These are phyloP conservation scores for Diaporthe citrichinensis DNA, from an alignment of 2,329 filamentous ascomycete genomes.

Conservation along the genomic window DNA sequence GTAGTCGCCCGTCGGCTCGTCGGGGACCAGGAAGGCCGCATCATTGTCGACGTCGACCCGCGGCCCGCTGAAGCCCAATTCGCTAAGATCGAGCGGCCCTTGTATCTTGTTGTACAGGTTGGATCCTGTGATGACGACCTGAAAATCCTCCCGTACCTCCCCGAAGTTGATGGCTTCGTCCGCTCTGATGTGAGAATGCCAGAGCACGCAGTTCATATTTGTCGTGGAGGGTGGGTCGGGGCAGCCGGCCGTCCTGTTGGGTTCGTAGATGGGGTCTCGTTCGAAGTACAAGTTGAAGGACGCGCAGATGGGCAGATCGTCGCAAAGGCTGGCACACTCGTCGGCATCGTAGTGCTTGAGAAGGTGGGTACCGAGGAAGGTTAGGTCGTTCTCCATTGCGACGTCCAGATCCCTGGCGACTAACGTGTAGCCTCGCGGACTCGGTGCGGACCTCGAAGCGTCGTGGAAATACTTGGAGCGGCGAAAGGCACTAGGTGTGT, in stretches of 20 bases:
- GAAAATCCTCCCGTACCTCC: conserved; percentile 21
- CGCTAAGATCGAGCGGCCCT: neutral
- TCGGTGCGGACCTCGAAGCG: neutral
- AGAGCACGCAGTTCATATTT: conserved; percentile 39
- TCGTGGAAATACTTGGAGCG: neutral
- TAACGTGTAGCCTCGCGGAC: neutral
- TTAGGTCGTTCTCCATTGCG: neutral
- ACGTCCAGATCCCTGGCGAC: neutral
- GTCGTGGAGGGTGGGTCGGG: conserved; percentile 26
- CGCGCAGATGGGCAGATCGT: conserved; percentile 12
- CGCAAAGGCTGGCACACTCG: conserved; percentile 27
- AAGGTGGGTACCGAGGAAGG: neutral
- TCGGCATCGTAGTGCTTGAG: conserved; percentile 21
- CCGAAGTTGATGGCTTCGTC: conserved; percentile 28
- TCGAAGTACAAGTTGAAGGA: conserved; percentile 40
- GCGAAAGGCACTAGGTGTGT: neutral
- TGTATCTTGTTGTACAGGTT: conserved; percentile 38
- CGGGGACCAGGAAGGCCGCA: conserved; percentile 31
- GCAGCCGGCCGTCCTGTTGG: conserved; percentile 19
- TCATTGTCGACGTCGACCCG: conserved; percentile 14
- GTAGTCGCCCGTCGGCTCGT: conserved; percentile 34
- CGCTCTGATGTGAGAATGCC: conserved; percentile 1
- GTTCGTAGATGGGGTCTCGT: conserved; percentile 21
- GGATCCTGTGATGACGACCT: conserved; percentile 34
- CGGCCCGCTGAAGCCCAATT: conserved; percentile 29